Conservation (phyloP, 257 asterid species). For the Fraxinus anomala region DNA sequence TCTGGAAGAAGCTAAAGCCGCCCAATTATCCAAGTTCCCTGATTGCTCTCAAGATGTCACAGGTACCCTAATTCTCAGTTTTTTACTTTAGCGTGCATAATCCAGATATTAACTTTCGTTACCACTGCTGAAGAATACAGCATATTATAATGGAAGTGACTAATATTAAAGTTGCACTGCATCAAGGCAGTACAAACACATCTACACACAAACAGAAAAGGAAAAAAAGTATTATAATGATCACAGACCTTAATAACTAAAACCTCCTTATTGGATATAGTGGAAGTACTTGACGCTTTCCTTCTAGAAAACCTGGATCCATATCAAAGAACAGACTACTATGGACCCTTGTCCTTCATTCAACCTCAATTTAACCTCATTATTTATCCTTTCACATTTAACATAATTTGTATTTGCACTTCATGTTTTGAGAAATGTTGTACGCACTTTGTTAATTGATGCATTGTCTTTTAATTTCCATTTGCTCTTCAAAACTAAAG, state of each 20-base stretch:
- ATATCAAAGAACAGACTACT: neutral
- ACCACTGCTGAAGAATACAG: neutral
- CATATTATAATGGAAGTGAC: neutral
- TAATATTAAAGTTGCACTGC: neutral
- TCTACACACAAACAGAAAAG: neutral
- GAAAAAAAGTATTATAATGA: neutral
- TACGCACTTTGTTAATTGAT: neutral
- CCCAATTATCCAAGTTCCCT: slow-evolving; percentile 49
- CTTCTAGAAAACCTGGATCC: neutral
- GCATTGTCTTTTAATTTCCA: neutral
- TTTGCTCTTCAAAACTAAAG: neutral
- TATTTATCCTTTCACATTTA: neutral
- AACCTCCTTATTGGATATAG: neutral
- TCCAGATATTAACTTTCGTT: neutral
- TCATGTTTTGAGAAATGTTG: neutral
- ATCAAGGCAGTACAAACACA: neutral
- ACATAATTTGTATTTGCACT: no score
- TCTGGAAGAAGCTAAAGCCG: slow-evolving; percentile 63
- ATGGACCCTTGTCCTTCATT: neutral
- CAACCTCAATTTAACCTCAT: neutral
- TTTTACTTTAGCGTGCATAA: neutral
- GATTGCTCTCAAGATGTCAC: slow-evolving; percentile 39
- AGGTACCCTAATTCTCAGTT: slow-evolving; percentile 39
- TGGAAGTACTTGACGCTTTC: neutral
- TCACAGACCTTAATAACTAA: neutral